A percentile compares a stretch with the other conserved stretches of the same genome.
Evolutionary conservation across 2,329 filamentous ascomycete genomes (phyloP).

Genomic region (Salinomyces thailandicus): DNA sequence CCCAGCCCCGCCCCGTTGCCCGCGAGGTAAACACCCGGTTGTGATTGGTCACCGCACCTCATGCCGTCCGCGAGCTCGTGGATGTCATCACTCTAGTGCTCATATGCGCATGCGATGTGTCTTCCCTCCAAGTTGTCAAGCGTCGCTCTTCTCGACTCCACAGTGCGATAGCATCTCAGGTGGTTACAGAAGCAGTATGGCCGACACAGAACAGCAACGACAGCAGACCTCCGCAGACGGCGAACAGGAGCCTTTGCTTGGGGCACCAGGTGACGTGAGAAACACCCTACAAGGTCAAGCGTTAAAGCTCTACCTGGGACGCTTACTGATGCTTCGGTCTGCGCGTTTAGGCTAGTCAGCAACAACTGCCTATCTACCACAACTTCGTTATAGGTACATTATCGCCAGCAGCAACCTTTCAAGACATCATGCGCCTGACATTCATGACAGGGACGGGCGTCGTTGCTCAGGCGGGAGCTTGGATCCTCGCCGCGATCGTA

Average conservation of each 20-base stretch:
- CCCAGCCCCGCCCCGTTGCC: neutral
- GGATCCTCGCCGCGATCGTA: conserved; percentile 40
- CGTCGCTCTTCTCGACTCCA: too few relatives aligned
- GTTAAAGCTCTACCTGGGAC: neutral
- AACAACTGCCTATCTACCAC: conserved; percentile 51
- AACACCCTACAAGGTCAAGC: neutral
- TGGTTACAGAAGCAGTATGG: conserved; percentile 31
- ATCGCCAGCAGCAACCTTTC: neutral
- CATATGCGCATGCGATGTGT: neutral
- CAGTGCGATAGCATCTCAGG: neutral
- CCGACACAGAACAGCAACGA: conserved; percentile 36
- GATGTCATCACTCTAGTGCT: neutral
- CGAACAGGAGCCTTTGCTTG: conserved; percentile 62
- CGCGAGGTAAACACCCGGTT: neutral
- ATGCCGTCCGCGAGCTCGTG: neutral
- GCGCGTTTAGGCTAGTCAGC: conserved; percentile 36
- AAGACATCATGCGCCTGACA: neutral
- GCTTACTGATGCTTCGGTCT: neutral
- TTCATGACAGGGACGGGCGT: conserved; percentile 59
- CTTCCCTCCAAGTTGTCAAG: too few relatives aligned
- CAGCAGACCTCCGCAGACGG: conserved; percentile 23
- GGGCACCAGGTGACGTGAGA: conserved; percentile 59
- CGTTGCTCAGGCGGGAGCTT: conserved; percentile 66
- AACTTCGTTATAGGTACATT: conserved; percentile 65
- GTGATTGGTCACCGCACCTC: neutral